phyloP scores from a whole-genome alignment of 371 early-diverging fungal species.

The Zopfochytrium polystomum region DNA sequence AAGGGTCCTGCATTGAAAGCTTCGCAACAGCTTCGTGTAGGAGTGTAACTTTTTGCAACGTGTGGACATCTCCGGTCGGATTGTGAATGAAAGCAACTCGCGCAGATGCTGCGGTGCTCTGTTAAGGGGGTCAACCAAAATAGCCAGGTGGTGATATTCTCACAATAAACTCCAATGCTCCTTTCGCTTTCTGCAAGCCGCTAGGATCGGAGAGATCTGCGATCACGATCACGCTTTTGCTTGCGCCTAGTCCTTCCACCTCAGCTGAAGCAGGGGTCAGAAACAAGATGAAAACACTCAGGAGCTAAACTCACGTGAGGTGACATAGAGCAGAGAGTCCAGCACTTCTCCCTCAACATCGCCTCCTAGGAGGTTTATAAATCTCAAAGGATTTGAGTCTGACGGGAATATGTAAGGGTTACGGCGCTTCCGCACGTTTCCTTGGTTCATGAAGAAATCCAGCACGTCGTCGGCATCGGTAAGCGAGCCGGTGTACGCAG shows the following conservation, averaged over 20 bases:
- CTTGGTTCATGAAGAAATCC: slow-evolving; percentile 61
- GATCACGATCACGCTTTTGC: slow-evolving; percentile 48
- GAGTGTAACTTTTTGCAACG: background rate
- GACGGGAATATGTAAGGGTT: slow-evolving; percentile 61
- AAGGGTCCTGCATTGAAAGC: background rate
- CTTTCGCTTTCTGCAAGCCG: slow-evolving; percentile 52
- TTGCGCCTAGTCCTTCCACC: slow-evolving; percentile 18
- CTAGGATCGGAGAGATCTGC: slow-evolving; percentile 54
- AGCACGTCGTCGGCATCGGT: slow-evolving; percentile 58
- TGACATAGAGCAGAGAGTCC: slow-evolving; percentile 8
- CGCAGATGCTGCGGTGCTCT: no score
- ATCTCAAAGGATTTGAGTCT: slow-evolving; percentile 17
- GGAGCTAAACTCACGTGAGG: background rate
- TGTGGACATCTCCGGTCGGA: background rate
- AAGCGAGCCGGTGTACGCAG: slow-evolving; percentile 52
- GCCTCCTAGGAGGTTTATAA: slow-evolving; percentile 19
- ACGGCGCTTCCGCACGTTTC: slow-evolving; percentile 56
- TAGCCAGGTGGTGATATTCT: slow-evolving; percentile 30
- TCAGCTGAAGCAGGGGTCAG: background rate
- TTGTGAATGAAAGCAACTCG: slow-evolving; percentile 57
- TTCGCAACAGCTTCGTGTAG: slow-evolving; percentile 9
- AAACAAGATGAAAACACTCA: background rate
- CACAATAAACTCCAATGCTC: slow-evolving; percentile 48
- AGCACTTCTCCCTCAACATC: background rate
- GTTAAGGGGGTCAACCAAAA: no score